Percentiles rank a stretch among this genome's conserved stretches.
Evolutionary conservation across 169 alveolate species (phyloP).

Genomic region (Plasmodium gallinaceum): DNA sequence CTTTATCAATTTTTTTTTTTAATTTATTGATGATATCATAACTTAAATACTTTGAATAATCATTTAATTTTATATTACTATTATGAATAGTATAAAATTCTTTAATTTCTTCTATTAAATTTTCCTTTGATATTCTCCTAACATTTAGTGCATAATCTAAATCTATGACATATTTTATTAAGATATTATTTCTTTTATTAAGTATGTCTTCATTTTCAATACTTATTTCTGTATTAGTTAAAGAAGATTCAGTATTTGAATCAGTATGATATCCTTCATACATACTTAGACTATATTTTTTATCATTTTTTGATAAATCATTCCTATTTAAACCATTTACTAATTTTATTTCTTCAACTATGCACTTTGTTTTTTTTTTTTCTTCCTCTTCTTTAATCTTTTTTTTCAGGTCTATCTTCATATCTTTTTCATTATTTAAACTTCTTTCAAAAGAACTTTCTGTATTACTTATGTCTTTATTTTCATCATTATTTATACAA

Average conservation of each 20-base stretch:
- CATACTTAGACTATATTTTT: background rate
- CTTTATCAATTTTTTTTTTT: conserved; percentile 13
- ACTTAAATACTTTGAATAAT: conserved; percentile 48
- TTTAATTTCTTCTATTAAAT: conserved; percentile 64
- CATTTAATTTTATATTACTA: conserved; percentile 33
- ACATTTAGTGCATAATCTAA: conserved; percentile 68
- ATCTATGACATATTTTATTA: conserved; percentile 47
- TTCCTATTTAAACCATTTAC: conserved; percentile 1
- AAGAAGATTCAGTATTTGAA: background rate
- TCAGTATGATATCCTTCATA: background rate
- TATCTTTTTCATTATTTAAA: conserved; percentile 3
- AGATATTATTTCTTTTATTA: conserved; percentile 23
- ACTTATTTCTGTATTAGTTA: conserved; percentile 13
- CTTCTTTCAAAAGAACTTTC: background rate
- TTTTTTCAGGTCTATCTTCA: conserved; percentile 1
- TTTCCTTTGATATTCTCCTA: conserved; percentile 48
- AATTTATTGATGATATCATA: conserved; percentile 33
- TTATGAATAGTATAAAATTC: conserved; percentile 65
- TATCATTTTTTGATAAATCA: conserved; percentile 8
- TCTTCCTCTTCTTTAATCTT: conserved; percentile 2
- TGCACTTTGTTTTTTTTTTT: background rate
- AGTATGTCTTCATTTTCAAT: conserved; percentile 12
- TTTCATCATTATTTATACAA: conserved; percentile 2
- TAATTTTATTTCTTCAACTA: background rate
- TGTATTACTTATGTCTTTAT: background rate